Conservation (phyloP, 2,329 filamentous ascomycete genomes). For the Daldinia sp. region DNA sequence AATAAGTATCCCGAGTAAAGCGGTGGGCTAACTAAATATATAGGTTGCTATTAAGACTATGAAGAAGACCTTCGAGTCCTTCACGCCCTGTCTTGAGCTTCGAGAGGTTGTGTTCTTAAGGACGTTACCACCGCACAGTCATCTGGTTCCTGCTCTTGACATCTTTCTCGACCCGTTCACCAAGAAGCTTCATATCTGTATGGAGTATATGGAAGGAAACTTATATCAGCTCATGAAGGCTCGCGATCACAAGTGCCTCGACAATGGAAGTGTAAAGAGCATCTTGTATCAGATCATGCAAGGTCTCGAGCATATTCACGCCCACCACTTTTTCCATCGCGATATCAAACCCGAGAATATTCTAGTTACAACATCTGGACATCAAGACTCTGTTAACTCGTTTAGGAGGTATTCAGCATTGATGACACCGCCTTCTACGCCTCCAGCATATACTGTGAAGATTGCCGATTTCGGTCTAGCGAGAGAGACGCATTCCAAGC, state of each 20-base stretch:
- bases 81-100: constrained; percentile 89
- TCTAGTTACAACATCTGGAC: constrained; percentile 90
- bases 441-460: constrained; percentile 94
- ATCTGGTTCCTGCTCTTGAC: constrained; percentile 96
- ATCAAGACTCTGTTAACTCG: constrained; percentile 82
- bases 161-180: constrained; percentile 97
- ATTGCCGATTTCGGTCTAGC: constrained; percentile 98
- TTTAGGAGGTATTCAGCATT: constrained; percentile 94
- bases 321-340: constrained; percentile 97
- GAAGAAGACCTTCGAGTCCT: constrained; percentile 99
- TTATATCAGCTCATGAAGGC: constrained; percentile 99
- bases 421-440: constrained; percentile 94
- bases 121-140: constrained; percentile 86
- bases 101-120: constrained; percentile 97
- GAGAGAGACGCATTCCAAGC: constrained; percentile 95
- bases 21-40: constrained; percentile 22
- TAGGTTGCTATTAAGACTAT: constrained; percentile 99
- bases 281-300: constrained; percentile 97
- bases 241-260: constrained; percentile 92
- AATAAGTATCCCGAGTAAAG: constrained; percentile 14
- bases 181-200: constrained; percentile 96
- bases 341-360: constrained; percentile 99
- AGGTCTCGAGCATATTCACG: constrained; percentile 96
- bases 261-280: constrained; percentile 94
- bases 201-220: constrained; percentile 99